These are phyloP conservation scores for Conticribra guillardii DNA, from an alignment of 108 stramenopile species.

Conservation along the genomic window DNA sequence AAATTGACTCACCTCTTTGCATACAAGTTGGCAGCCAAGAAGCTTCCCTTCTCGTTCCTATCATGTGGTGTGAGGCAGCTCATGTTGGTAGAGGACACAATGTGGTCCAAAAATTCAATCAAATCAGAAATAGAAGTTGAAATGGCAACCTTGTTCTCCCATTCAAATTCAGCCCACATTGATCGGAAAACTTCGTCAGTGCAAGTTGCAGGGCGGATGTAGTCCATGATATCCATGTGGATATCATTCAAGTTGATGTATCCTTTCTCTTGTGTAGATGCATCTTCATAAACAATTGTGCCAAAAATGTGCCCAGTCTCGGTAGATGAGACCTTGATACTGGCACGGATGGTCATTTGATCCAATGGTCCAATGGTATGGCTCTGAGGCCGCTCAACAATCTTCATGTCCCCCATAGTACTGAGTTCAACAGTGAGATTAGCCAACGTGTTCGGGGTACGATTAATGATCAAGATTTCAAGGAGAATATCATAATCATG, in stretches of 20 bases:
- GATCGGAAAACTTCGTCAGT: conserved; percentile 95
- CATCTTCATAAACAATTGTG: conserved; percentile 97
- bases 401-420: conserved; percentile 99
- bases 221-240: conserved; percentile 99
- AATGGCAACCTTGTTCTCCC: conserved; percentile 99
- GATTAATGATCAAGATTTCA: conserved; percentile 97
- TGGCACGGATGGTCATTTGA: conserved; percentile 92
- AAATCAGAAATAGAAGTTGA: conserved; percentile 91
- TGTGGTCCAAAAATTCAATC: conserved; percentile 92
- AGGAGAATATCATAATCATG: conserved; percentile 99
- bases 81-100: conserved; percentile 97
- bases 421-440: conserved; percentile 97
- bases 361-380: conserved; percentile 97
- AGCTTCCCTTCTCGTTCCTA: conserved; percentile 74
- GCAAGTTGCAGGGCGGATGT: conserved; percentile 97
- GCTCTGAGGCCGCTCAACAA: conserved; percentile 97
- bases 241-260: conserved; percentile 99
- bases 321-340: conserved; percentile 98
- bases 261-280: conserved; percentile 90
- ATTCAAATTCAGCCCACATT: conserved; percentile 99
- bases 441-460: conserved; percentile 95
- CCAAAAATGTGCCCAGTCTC: conserved; percentile 99
- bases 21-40: conserved; percentile 99
- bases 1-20: conserved; percentile 83
- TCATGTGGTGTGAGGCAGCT: conserved; percentile 92